Conservation (phyloP, 1,139 yeast species). For the Candida tunisiensis region DNA sequence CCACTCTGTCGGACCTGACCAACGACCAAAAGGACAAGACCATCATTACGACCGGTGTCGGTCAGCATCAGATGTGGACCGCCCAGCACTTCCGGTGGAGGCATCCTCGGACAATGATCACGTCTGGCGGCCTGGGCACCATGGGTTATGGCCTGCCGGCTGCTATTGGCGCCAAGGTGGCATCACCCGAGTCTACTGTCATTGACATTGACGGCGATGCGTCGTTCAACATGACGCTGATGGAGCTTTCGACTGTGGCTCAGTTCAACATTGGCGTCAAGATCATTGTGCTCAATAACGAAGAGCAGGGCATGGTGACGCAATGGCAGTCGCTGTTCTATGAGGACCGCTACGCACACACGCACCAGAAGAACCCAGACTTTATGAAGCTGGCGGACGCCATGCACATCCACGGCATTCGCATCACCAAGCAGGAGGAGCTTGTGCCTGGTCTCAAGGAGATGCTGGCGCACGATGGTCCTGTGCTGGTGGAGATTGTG, state of each 20-base stretch:
- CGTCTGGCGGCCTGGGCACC: conserved; percentile 97
- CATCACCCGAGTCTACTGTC: conserved; percentile 85
- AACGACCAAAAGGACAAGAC: conserved; percentile 47
- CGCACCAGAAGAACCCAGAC: conserved; percentile 90
- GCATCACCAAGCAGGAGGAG: conserved; percentile 53
- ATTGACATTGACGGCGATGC: conserved; percentile 99
- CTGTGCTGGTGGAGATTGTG: conserved; percentile 76
- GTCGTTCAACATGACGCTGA: conserved; percentile 91
- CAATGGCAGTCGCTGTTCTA: conserved; percentile 98
- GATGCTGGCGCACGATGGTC: conserved; percentile 63
- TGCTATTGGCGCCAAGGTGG: conserved; percentile 97
- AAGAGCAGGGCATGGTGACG: conserved; percentile 99
- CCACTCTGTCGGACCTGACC: conserved; percentile 62
- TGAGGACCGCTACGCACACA: conserved; percentile 91
- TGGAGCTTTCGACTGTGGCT: conserved; percentile 84
- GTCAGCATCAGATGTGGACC: conserved; percentile 99
- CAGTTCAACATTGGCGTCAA: conserved; percentile 88
- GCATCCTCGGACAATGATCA: conserved; percentile 78
- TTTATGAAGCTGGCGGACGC: conserved; percentile 87
- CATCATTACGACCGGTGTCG: conserved; percentile 92
- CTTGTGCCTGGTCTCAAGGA: conserved; percentile 44
- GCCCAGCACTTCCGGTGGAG: conserved; percentile 96
- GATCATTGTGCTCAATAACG: conserved; percentile 78
- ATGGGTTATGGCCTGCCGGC: conserved; percentile 98
- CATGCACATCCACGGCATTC: conserved; percentile 79